Evolutionary conservation across 257 asterid genomes (phyloP).

Genomic region (Solanum habrochaites): DNA sequence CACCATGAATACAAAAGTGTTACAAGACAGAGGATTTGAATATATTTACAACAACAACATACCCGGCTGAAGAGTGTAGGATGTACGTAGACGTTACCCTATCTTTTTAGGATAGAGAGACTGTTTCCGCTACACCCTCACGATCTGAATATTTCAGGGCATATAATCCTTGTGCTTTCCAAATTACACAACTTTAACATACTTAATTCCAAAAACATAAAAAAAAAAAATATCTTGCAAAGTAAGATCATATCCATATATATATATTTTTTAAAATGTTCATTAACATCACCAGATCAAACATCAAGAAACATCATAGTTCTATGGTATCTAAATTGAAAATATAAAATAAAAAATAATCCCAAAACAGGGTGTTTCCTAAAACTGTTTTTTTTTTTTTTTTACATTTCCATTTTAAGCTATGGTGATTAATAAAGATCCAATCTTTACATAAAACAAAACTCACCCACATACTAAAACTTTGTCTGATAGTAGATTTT

Average conservation of each 20-base stretch:
- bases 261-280: background rate
- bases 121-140: background rate
- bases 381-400: background rate
- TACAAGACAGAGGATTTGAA: background rate
- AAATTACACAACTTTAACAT: background rate
- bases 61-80: background rate
- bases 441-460: background rate
- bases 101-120: background rate
- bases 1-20: background rate
- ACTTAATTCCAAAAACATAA: background rate
- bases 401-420: background rate
- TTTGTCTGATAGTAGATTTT: background rate
- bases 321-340: background rate
- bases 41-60: background rate
- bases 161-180: background rate
- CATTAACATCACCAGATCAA: background rate
- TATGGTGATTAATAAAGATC: background rate
- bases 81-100: background rate
- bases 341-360: background rate
- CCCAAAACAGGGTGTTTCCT: background rate
- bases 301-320: background rate
- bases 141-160: background rate
- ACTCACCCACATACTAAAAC: background rate
- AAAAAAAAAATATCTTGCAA: background rate
- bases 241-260: background rate